Percentiles rank a stretch among this genome's conserved stretches.
Evolutionary conservation across 1,284 basidiomycete genomes (phyloP).

Genomic region (Malassezia equina): DNA sequence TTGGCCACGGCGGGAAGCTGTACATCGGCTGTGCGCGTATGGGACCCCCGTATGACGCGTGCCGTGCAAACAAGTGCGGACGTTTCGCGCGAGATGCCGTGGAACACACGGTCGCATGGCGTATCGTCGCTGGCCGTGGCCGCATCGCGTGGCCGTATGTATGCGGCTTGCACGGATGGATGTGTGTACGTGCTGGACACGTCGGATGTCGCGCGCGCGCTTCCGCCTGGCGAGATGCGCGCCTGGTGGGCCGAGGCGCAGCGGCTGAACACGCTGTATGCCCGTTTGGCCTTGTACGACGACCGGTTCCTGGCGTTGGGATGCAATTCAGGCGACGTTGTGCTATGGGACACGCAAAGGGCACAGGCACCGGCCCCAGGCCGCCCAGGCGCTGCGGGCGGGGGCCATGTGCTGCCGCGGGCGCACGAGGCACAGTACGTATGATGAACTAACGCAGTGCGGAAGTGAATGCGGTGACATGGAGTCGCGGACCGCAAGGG

Average conservation of each 20-base stretch:
- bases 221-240: background rate
- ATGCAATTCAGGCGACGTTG: constrained; percentile 37
- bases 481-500: constrained; percentile 33
- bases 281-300: constrained; percentile 35
- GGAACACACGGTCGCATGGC: constrained; percentile 30
- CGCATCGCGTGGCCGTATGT: constrained; percentile 17
- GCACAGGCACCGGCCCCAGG: background rate
- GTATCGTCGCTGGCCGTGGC: constrained; percentile 33
- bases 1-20: constrained; percentile 34
- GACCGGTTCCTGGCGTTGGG: constrained; percentile 39
- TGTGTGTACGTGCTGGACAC: constrained; percentile 8
- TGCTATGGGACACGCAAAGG: constrained; percentile 31
- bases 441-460: constrained; percentile 16
- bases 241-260: constrained; percentile 30
- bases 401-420: constrained; percentile 15
- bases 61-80: constrained; percentile 13
- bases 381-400: background rate
- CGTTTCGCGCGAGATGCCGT: constrained; percentile 16
- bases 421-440: constrained; percentile 7
- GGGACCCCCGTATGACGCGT: constrained; percentile 31
- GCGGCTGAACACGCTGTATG: constrained; percentile 40
- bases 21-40: constrained; percentile 37
- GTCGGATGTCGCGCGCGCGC: background rate
- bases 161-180: constrained; percentile 40
- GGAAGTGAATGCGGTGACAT: constrained; percentile 40